Conservation (phyloP, 768 basidiomycete genomes). For the Wakefieldia striispora region DNA sequence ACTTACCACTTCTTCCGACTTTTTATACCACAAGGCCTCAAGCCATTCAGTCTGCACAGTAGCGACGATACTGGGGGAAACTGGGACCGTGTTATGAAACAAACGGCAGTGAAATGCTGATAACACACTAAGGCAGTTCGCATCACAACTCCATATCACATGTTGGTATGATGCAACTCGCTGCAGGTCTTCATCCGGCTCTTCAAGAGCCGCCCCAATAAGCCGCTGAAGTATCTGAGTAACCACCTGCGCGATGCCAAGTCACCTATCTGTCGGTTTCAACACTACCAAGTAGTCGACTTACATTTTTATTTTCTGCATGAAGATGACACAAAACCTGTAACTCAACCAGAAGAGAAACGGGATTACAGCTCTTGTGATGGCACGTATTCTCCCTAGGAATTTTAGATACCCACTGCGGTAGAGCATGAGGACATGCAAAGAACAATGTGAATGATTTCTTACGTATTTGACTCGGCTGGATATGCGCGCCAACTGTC, state of each 20-base stretch:
- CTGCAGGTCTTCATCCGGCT: slow-evolving; percentile 35
- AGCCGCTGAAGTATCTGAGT: slow-evolving; percentile 34
- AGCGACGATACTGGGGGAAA: slow-evolving; percentile 29
- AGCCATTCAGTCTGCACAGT: slow-evolving; percentile 49
- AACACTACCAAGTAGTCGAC: not conserved
- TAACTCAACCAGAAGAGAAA: slow-evolving; percentile 26
- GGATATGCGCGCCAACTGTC: slow-evolving; percentile 16
- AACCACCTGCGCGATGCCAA: slow-evolving; percentile 10
- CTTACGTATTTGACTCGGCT: slow-evolving; percentile 24
- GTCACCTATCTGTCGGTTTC: not conserved
- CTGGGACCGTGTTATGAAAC: slow-evolving; percentile 23
- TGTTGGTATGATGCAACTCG: slow-evolving; percentile 56
- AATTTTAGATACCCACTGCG: slow-evolving; percentile 16
- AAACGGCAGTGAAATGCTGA: not conserved
- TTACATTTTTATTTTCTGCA: slow-evolving; percentile 15
- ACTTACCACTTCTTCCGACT: slow-evolving; percentile 9
- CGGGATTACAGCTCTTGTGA: slow-evolving; percentile 12
- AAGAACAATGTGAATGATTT: not conserved
- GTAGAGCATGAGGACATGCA: slow-evolving; percentile 2
- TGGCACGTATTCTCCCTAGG: not conserved
- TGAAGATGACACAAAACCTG: slow-evolving; percentile 19
- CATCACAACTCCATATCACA: slow-evolving; percentile 47
- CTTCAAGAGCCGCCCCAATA: slow-evolving; percentile 37
- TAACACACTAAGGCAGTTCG: slow-evolving; percentile 40
- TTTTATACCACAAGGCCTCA: slow-evolving; percentile 44